Evolutionary conservation across 345 rosid species (phyloP).

Genomic region (Erodium maritimum): DNA sequence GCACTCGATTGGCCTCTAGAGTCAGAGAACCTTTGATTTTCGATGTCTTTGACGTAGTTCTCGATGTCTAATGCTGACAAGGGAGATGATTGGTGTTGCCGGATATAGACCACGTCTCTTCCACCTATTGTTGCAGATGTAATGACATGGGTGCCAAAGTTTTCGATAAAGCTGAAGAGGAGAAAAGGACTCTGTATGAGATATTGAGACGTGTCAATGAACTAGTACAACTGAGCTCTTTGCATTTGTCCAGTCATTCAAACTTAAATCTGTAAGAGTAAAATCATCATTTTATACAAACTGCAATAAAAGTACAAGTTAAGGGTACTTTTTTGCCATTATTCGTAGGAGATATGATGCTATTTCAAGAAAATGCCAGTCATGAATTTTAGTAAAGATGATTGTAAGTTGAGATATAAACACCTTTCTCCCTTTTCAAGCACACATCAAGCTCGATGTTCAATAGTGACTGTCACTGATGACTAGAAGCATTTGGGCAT

Average conservation of each 20-base stretch:
- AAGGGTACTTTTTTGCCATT: too few species aligned
- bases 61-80: slow-evolving; percentile 55
- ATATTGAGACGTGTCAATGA: slow-evolving; percentile 1
- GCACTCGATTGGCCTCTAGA: slow-evolving; percentile 47
- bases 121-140: slow-evolving; percentile 93
- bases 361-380: background rate
- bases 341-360: background rate
- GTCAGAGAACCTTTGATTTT: slow-evolving; percentile 55
- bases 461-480: too few species aligned
- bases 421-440: background rate
- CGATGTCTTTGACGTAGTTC: slow-evolving; percentile 67
- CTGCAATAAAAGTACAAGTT: too few species aligned
- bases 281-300: too few species aligned
- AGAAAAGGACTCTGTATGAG: slow-evolving; percentile 8
- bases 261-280: too few species aligned
- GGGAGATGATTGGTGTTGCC: slow-evolving; percentile 87
- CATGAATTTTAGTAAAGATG: background rate
- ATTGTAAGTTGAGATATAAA: background rate
- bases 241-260: too few species aligned
- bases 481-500: too few species aligned
- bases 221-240: background rate
- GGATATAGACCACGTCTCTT: slow-evolving; percentile 83
- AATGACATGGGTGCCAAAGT: slow-evolving; percentile 77
- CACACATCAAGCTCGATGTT: too few species aligned
- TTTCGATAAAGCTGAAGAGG: slow-evolving; percentile 63